Percentiles rank a stretch among this genome's conserved stretches.
These are phyloP conservation scores for Rhizoclosmatium globosum DNA, from an alignment of 192 early-diverging fungal species.

Conservation along the genomic window DNA sequence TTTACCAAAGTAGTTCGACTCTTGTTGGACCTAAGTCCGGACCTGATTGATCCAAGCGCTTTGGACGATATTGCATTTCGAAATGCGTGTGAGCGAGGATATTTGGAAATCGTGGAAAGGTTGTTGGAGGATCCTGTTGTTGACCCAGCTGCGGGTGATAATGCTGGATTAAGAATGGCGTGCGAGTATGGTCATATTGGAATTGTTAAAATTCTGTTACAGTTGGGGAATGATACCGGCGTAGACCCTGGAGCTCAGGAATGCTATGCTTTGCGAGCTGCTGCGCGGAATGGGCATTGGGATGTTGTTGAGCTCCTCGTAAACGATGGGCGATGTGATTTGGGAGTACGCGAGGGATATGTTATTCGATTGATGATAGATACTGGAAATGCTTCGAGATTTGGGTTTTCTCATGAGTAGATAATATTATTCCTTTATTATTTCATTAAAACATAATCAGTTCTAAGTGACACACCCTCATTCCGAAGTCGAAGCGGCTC, in stretches of 20 bases:
- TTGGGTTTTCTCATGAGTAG: not conserved
- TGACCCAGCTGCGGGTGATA: conserved; percentile 15
- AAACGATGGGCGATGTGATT: conserved; percentile 20
- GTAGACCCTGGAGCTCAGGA: conserved; percentile 22
- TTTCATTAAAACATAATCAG: too few relatives aligned
- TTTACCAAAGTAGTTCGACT: not conserved
- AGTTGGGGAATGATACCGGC: not conserved
- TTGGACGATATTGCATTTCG: not conserved
- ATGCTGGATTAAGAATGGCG: conserved; percentile 7
- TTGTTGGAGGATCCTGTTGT: conserved; percentile 22
- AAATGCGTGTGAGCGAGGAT: conserved; percentile 18
- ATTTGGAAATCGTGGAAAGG: conserved; percentile 19
- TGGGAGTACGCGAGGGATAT: conserved; percentile 4
- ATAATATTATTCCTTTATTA: too few relatives aligned
- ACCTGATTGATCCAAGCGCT: not conserved
- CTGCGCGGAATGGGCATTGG: conserved; percentile 23
- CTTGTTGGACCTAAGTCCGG: not conserved
- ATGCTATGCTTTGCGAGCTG: conserved; percentile 16
- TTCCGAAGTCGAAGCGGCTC: too few relatives aligned
- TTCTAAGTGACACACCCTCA: too few relatives aligned
- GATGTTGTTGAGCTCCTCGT: conserved; percentile 18
- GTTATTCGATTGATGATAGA: conserved; percentile 2
- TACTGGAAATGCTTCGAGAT: not conserved
- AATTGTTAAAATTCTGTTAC: conserved; percentile 20
- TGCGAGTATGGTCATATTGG: conserved; percentile 20